Percentiles rank a stretch among this genome's conserved stretches.
These are phyloP conservation scores for Calonectria naviculata DNA, from an alignment of 2,329 filamentous ascomycete genomes.

Conservation along the genomic window DNA sequence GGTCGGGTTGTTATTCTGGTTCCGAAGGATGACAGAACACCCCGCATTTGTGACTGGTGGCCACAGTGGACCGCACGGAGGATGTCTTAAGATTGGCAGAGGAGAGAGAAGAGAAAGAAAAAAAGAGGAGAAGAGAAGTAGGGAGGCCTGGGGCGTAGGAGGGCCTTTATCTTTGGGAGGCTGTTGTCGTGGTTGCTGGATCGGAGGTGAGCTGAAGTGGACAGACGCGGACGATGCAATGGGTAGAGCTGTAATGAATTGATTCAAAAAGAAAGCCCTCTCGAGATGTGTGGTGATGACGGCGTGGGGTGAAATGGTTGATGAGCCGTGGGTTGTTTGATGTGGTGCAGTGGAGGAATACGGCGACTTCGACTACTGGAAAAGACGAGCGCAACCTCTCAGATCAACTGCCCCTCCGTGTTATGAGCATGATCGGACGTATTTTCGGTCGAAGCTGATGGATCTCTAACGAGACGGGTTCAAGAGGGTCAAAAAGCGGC, in stretches of 20 bases:
- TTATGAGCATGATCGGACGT: no score
- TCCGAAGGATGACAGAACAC: slow-evolving; percentile 29
- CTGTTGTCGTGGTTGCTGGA: slow-evolving; percentile 39
- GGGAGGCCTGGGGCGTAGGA: slow-evolving; percentile 24
- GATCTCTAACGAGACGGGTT: no score
- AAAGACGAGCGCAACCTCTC: no score
- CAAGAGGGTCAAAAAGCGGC: no score
- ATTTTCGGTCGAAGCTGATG: no score
- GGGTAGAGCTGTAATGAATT: slow-evolving; percentile 46
- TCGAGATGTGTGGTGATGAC: slow-evolving; percentile 26
- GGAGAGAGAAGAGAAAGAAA: slow-evolving; percentile 29
- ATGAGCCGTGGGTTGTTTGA: neutral
- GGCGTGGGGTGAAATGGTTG: slow-evolving; percentile 27
- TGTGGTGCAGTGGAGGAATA: neutral
- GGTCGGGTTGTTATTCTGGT: slow-evolving; percentile 35
- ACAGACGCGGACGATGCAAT: slow-evolving; percentile 43
- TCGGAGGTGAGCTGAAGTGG: slow-evolving; percentile 39
- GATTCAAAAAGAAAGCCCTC: slow-evolving; percentile 39
- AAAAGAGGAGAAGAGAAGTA: slow-evolving; percentile 19
- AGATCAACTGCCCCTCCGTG: no score
- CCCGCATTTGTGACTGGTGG: neutral
- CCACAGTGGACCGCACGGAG: slow-evolving; percentile 22
- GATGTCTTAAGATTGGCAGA: slow-evolving; percentile 35
- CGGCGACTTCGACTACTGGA: no score
- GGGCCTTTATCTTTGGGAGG: slow-evolving; percentile 28